Evolutionary conservation across 2,329 filamentous ascomycete species (phyloP).

Genomic region (Xylaria sp.): DNA sequence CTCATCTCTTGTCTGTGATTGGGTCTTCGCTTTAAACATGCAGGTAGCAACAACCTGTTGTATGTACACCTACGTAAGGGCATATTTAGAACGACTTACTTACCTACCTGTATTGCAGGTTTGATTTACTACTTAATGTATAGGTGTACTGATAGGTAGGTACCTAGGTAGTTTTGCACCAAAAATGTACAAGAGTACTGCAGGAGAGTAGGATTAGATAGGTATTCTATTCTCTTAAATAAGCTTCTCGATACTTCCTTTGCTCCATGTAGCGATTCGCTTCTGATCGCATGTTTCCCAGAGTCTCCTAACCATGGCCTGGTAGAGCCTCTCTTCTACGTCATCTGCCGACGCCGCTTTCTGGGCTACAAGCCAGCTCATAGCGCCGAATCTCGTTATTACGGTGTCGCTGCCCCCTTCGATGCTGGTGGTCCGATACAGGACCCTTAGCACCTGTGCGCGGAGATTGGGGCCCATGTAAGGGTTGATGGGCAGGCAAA

Average conservation of each 20-base stretch:
- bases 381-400: slow-evolving; percentile 49
- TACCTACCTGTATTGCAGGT: no score
- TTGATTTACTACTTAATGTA: no score
- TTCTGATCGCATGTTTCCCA: slow-evolving; percentile 49
- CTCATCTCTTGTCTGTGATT: not conserved
- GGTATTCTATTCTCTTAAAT: slow-evolving; percentile 26
- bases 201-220: not conserved
- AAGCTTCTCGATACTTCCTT: slow-evolving; percentile 42
- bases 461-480: slow-evolving; percentile 46
- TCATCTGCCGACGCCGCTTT: slow-evolving; percentile 39
- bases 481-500: slow-evolving; percentile 50
- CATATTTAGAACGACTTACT: no score
- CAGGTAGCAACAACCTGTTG: no score
- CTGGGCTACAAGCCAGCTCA: slow-evolving; percentile 47
- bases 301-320: slow-evolving; percentile 43
- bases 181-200: not conserved
- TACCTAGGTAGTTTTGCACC: not conserved
- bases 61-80: no score
- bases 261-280: slow-evolving; percentile 49
- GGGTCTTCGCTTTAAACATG: not conserved
- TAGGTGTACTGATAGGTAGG: no score
- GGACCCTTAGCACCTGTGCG: slow-evolving; percentile 44
- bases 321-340: slow-evolving; percentile 43
- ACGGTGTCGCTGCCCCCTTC: slow-evolving; percentile 49
- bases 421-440: slow-evolving; percentile 47